Conservation (phyloP, 768 basidiomycete species). For the Boletus sp. region DNA sequence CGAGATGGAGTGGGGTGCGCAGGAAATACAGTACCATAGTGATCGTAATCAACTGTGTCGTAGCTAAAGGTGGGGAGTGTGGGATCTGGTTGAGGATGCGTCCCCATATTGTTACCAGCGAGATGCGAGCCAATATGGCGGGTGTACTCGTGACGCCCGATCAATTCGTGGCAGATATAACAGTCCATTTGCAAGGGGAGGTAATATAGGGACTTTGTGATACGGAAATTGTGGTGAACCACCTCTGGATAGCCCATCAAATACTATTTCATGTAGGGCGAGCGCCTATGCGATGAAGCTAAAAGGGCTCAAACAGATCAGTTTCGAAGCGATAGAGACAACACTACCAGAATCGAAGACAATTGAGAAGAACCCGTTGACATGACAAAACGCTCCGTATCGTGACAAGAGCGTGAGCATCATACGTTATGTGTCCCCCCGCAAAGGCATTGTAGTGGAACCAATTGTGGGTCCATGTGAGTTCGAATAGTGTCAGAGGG, state of each 20-base stretch:
- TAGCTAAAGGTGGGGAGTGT: background rate
- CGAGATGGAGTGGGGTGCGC: background rate
- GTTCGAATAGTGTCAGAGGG: background rate
- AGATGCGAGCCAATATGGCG: slow-evolving; percentile 11
- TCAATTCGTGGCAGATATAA: slow-evolving; percentile 11
- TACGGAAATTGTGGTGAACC: background rate
- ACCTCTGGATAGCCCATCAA: background rate
- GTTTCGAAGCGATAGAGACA: background rate
- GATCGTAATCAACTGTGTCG: background rate
- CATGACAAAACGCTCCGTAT: slow-evolving; percentile 1
- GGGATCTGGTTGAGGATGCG: background rate
- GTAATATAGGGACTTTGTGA: background rate
- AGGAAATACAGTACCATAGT: background rate
- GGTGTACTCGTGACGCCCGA: slow-evolving; percentile 11
- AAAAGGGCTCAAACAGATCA: background rate
- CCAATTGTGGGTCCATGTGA: slow-evolving; percentile 4
- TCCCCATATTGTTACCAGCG: background rate
- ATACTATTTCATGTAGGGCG: background rate
- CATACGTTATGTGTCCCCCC: background rate
- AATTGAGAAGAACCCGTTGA: slow-evolving; percentile 3
- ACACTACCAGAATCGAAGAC: background rate
- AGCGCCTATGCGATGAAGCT: background rate
- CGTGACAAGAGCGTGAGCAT: background rate
- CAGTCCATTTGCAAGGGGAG: slow-evolving; percentile 12
- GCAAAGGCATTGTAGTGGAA: background rate